Percentiles rank a stretch among this genome's conserved stretches.
Conservation (phyloP, 176 grass and related monocot species). For the Musa itinerans region DNA sequence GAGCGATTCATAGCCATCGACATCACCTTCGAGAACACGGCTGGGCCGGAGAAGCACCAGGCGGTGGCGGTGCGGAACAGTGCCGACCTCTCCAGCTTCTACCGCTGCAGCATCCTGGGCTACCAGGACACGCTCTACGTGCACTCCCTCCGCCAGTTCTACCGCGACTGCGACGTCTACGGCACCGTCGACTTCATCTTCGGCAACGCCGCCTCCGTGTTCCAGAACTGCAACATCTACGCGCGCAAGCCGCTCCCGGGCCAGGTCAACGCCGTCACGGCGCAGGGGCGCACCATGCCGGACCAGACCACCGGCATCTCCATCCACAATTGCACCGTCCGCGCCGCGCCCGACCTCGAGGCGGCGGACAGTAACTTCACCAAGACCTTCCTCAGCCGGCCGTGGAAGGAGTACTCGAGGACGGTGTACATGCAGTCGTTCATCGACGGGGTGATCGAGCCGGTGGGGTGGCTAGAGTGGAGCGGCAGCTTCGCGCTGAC, state of each 20-base stretch:
- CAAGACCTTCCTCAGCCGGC: constrained; percentile 32
- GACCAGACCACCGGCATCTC: constrained; percentile 42
- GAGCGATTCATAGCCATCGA: constrained; percentile 39
- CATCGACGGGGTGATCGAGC: constrained; percentile 35
- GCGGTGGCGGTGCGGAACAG: constrained; percentile 20
- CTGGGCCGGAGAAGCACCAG: constrained; percentile 27
- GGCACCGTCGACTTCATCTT: constrained; percentile 60
- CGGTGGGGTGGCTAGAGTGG: constrained; percentile 46
- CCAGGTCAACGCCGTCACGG: constrained; percentile 33
- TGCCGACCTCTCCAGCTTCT: constrained; percentile 24
- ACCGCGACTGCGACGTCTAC: constrained; percentile 45
- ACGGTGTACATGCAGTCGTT: constrained; percentile 52
- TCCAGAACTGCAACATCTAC: constrained; percentile 46
- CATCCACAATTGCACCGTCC: constrained; percentile 33
- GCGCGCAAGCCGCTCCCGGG: constrained; percentile 21
- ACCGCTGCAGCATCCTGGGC: constrained; percentile 35
- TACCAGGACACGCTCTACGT: constrained; percentile 66
- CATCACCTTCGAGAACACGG: constrained; percentile 25
- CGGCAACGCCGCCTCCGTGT: constrained; percentile 45
- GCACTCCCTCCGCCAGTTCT: constrained; percentile 48
- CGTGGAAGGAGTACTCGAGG: constrained; percentile 56
- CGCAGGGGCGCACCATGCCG: constrained; percentile 43
- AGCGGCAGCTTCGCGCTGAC: constrained; percentile 38
- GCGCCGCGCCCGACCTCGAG: constrained; percentile 23
- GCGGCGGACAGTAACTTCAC: constrained; percentile 16